phyloP scores from a whole-genome alignment of 192 early-diverging fungal species.

The Entrophospora sp. region DNA sequence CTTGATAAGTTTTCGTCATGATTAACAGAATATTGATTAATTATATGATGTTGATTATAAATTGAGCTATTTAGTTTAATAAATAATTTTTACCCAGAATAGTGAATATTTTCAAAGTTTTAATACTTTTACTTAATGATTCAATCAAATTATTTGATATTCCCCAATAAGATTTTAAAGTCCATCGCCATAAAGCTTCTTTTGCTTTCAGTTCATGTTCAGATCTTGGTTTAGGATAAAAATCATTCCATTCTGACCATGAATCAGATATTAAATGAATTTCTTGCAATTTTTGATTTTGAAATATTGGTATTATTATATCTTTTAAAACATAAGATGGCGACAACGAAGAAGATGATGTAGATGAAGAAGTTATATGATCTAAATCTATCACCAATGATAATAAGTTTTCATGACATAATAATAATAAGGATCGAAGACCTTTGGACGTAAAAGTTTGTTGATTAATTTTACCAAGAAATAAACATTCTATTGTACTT shows the following conservation, averaged over 20 bases:
- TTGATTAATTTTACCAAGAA: constrained; percentile 3
- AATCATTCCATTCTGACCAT: constrained; percentile 6
- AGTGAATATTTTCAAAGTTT: constrained; percentile 9
- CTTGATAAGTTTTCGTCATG: too few species aligned
- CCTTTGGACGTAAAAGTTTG: background rate
- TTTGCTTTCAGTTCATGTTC: constrained; percentile 15
- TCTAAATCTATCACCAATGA: background rate
- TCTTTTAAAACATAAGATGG: constrained; percentile 4
- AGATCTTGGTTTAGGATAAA: constrained; percentile 15
- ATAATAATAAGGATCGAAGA: background rate
- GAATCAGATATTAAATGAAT: constrained; percentile 17
- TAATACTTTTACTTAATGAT: background rate
- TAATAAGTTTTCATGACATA: background rate
- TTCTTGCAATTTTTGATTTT: background rate
- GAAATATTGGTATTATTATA: constrained; percentile 18
- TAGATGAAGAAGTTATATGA: constrained; percentile 1
- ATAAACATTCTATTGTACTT: background rate
- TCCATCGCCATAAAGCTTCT: constrained; percentile 21
- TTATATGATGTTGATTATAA: too few species aligned
- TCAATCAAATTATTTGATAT: constrained; percentile 1
- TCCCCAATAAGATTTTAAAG: constrained; percentile 16
- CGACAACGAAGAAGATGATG: too few species aligned
- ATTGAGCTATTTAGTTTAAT: background rate
- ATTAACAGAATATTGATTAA: too few species aligned
- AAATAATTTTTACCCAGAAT: constrained; percentile 17